phyloP scores from a whole-genome alignment of 257 asterid genomes.

The Salvia hispanica region DNA sequence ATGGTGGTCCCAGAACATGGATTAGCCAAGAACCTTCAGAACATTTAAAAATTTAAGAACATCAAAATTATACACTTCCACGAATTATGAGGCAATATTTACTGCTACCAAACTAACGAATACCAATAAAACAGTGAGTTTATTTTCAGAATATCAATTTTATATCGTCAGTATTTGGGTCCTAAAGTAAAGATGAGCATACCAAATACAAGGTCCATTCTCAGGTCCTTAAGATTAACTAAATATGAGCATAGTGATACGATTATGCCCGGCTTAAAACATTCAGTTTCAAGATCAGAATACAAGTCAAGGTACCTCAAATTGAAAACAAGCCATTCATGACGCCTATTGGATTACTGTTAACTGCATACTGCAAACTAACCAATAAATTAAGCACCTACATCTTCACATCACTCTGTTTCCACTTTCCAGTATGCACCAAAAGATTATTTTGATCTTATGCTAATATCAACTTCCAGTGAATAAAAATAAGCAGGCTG shows the following conservation, averaged over 20 bases:
- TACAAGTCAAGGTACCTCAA: not conserved
- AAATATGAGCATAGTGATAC: not conserved
- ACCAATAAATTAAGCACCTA: slow-evolving; percentile 6
- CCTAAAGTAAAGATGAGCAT: slow-evolving; percentile 1
- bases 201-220: not conserved
- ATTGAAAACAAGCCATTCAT: no score
- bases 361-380: not conserved
- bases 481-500: slow-evolving; percentile 18
- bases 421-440: not conserved
- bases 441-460: not conserved
- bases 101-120: slow-evolving; percentile 1
- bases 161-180: not conserved
- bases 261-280: not conserved
- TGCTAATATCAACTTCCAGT: not conserved
- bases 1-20: slow-evolving; percentile 18
- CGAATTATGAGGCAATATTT: not conserved
- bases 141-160: not conserved
- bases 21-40: not conserved
- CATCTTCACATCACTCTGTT: slow-evolving; percentile 16
- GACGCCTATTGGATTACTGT: no score
- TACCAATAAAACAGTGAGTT: not conserved
- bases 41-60: not conserved
- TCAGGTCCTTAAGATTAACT: not conserved
- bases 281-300: slow-evolving; percentile 7
- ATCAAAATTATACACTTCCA: not conserved